Percentiles rank a stretch among this genome's conserved stretches.
phyloP scores from a whole-genome alignment of 2,329 filamentous ascomycete genomes.

The Fusarium robinianum region DNA sequence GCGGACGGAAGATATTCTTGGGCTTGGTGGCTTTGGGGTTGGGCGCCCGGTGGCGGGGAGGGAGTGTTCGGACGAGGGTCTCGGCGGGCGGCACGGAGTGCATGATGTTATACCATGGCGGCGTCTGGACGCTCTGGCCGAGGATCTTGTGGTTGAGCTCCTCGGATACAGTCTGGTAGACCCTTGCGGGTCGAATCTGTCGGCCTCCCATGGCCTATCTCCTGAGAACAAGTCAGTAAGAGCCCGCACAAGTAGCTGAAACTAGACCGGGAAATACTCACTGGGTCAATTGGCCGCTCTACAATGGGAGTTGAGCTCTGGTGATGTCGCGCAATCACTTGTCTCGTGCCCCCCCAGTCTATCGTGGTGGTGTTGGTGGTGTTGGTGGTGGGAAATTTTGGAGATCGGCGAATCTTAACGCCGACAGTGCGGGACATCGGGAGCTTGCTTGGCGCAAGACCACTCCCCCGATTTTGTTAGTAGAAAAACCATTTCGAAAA shows the following conservation, averaged over 20 bases:
- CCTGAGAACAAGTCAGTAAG: slow-evolving; percentile 9
- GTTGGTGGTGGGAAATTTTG: slow-evolving; percentile 39
- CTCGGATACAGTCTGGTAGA: slow-evolving; percentile 51
- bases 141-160: slow-evolving; percentile 50
- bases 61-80: slow-evolving; percentile 58
- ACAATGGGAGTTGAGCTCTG: slow-evolving; percentile 16
- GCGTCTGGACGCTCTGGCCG: slow-evolving; percentile 41
- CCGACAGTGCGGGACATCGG: slow-evolving; percentile 30
- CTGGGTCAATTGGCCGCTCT: slow-evolving; percentile 28
- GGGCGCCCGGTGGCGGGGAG: slow-evolving; percentile 50
- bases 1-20: slow-evolving; percentile 79
- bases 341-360: not conserved
- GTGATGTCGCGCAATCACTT: slow-evolving; percentile 17
- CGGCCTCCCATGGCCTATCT: slow-evolving; percentile 46
- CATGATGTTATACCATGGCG: slow-evolving; percentile 58
- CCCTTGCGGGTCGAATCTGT: slow-evolving; percentile 52
- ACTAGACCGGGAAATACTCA: slow-evolving; percentile 10
- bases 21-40: slow-evolving; percentile 56
- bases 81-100: slow-evolving; percentile 62
- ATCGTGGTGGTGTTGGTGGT: slow-evolving; percentile 17
- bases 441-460: slow-evolving; percentile 30
- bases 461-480: slow-evolving; percentile 21
- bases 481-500: slow-evolving; percentile 33
- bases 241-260: not conserved
- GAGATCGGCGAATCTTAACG: slow-evolving; percentile 40